phyloP scores from a whole-genome alignment of 495 filamentous ascomycete species.

The Penicillium odoratum region DNA sequence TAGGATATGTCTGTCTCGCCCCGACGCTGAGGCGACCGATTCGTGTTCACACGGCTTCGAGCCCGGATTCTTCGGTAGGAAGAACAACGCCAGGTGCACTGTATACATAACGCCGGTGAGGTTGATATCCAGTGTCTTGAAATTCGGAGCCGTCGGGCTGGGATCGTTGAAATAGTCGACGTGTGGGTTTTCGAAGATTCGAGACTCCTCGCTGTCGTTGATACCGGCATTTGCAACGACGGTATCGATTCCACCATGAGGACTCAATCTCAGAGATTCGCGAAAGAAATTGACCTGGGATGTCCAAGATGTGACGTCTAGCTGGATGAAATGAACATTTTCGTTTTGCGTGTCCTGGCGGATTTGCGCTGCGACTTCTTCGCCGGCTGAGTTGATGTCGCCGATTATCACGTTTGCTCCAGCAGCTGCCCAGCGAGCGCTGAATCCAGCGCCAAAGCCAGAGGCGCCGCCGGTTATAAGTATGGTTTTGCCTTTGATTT shows the following conservation, averaged over 20 bases:
- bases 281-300: conserved; percentile 16
- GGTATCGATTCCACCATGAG: conserved; percentile 13
- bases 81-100: conserved; percentile 14
- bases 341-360: conserved; percentile 11
- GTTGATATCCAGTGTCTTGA: conserved; percentile 16
- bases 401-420: conserved; percentile 14
- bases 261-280: conserved; percentile 9
- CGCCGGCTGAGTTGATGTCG: conserved; percentile 12
- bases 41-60: conserved; percentile 5
- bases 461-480: conserved; percentile 14
- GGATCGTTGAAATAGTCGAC: conserved; percentile 16
- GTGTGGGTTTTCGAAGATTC: conserved; percentile 9
- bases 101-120: conserved; percentile 16
- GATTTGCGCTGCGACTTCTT: conserved; percentile 14
- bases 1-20: conserved; percentile 12
- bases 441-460: conserved; percentile 9
- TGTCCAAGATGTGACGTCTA: conserved; percentile 17
- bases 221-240: conserved; percentile 17
- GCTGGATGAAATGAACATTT: conserved; percentile 15
- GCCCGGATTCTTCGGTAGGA: conserved; percentile 12
- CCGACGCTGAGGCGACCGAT: conserved; percentile 1
- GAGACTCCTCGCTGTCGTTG: conserved; percentile 8
- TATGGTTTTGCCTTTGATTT: conserved; percentile 10
- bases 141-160: conserved; percentile 12
- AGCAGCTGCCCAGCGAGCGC: conserved; percentile 14